Evolutionary conservation across 148 eudicot species (phyloP).

Genomic region (Salicornia ramosissima): DNA sequence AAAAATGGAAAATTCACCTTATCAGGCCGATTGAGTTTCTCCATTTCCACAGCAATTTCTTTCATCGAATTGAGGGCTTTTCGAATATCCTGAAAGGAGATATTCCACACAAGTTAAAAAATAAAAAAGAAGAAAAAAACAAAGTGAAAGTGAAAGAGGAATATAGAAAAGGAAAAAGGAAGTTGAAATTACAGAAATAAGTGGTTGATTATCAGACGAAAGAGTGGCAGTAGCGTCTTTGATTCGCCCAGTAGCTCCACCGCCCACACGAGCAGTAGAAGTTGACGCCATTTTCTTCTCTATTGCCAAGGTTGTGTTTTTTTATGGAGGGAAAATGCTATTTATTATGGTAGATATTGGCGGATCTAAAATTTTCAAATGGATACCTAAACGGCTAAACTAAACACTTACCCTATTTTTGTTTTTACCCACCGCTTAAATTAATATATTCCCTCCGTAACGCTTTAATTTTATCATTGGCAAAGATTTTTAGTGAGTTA

Average conservation of each 20-base stretch:
- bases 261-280: slow-evolving; percentile 35
- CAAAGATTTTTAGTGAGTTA: no score
- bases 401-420: no score
- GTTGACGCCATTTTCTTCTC: slow-evolving; percentile 51
- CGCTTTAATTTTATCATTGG: no score
- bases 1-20: slow-evolving; percentile 32
- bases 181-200: slow-evolving; percentile 39
- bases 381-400: no score
- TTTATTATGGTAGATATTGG: no score
- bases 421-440: no score
- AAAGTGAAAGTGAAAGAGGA: no score
- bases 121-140: not conserved
- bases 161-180: not conserved
- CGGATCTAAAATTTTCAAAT: no score
- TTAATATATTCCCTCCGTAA: no score
- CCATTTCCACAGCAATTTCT: slow-evolving; percentile 66
- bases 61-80: slow-evolving; percentile 40
- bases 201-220: slow-evolving; percentile 47
- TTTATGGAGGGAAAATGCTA: slow-evolving; percentile 16
- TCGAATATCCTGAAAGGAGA: slow-evolving; percentile 54
- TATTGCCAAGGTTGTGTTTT: slow-evolving; percentile 6
- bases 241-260: slow-evolving; percentile 12
- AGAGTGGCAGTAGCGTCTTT: slow-evolving; percentile 30
- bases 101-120: not conserved
- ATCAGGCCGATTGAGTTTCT: slow-evolving; percentile 43